These are phyloP conservation scores for Kwoniella botswanensis DNA, from an alignment of 768 basidiomycete genomes.

Conservation along the genomic window DNA sequence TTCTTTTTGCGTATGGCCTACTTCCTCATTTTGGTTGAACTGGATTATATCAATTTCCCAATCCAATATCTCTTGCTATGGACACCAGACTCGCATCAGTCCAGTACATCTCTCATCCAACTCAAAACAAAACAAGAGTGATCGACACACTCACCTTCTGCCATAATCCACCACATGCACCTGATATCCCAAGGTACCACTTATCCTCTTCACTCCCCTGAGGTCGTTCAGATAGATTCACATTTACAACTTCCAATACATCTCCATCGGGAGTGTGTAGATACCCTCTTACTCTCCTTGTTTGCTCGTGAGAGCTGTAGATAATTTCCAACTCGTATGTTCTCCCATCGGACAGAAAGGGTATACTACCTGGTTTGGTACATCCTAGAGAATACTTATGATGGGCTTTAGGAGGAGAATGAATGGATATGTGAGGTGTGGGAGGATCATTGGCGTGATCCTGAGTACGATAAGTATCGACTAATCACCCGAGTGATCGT, in stretches of 20 bases:
- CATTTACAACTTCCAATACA: conserved; percentile 28
- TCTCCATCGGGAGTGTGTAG: conserved; percentile 18
- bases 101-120: neutral
- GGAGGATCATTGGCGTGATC: conserved; percentile 55
- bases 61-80: conserved; percentile 38
- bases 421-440: conserved; percentile 57
- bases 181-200: conserved; percentile 50
- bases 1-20: neutral
- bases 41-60: conserved; percentile 31
- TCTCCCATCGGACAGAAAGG: conserved; percentile 47
- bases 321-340: conserved; percentile 38
- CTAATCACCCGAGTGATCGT: conserved; percentile 8
- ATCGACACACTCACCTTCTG: conserved; percentile 38
- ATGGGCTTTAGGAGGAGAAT: conserved; percentile 55
- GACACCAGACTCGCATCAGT: neutral
- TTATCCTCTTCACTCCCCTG: conserved; percentile 9
- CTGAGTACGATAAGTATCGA: conserved; percentile 56
- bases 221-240: conserved; percentile 17
- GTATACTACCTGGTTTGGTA: conserved; percentile 40
- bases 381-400: conserved; percentile 50
- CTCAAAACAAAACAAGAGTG: neutral
- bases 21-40: neutral
- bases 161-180: conserved; percentile 50
- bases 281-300: conserved; percentile 18
- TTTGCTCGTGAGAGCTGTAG: conserved; percentile 11